These are phyloP conservation scores for Boletus reticuloceps DNA, from an alignment of 768 basidiomycete species.

Conservation along the genomic window DNA sequence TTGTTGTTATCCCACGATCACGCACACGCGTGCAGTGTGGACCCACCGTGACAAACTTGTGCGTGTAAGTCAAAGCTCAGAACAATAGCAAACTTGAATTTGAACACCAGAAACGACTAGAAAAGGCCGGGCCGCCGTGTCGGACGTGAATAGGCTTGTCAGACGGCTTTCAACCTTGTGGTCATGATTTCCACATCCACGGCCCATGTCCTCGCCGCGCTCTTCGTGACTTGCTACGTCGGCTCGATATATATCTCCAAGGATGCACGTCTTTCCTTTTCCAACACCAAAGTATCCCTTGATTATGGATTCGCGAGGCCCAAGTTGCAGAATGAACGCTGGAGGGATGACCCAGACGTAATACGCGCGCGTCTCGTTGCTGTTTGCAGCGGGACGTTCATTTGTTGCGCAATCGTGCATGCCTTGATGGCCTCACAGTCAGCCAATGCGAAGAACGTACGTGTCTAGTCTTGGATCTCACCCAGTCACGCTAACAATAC, in stretches of 20 bases:
- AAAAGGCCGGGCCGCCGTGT: conserved; percentile 8
- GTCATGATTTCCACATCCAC: conserved; percentile 28
- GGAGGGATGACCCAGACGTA: conserved; percentile 83
- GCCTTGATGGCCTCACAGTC: conserved; percentile 33
- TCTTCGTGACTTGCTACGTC: conserved; percentile 70
- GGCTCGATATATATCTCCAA: conserved; percentile 79
- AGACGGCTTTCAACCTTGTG: conserved; percentile 1
- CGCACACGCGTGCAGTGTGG: background rate
- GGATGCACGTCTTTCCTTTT: conserved; percentile 55
- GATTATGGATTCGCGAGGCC: conserved; percentile 28
- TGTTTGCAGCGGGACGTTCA: conserved; percentile 58
- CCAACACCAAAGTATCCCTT: conserved; percentile 27
- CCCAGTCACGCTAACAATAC: conserved; percentile 2
- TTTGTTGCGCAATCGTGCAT: conserved; percentile 54
- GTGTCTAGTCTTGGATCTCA: background rate
- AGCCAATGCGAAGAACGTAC: conserved; percentile 15
- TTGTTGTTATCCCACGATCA: conserved; percentile 21
- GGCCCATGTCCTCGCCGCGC: conserved; percentile 55
- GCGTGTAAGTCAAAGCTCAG: background rate
- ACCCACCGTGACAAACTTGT: conserved; percentile 8
- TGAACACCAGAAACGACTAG: conserved; percentile 8
- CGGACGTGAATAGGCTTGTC: conserved; percentile 4
- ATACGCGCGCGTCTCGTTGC: conserved; percentile 77
- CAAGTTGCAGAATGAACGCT: conserved; percentile 43
- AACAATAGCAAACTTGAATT: conserved; percentile 12